A percentile compares a stretch with the other conserved stretches of the same genome.
phyloP scores from a whole-genome alignment of 257 asterid species.

The Linaria vulgaris region DNA sequence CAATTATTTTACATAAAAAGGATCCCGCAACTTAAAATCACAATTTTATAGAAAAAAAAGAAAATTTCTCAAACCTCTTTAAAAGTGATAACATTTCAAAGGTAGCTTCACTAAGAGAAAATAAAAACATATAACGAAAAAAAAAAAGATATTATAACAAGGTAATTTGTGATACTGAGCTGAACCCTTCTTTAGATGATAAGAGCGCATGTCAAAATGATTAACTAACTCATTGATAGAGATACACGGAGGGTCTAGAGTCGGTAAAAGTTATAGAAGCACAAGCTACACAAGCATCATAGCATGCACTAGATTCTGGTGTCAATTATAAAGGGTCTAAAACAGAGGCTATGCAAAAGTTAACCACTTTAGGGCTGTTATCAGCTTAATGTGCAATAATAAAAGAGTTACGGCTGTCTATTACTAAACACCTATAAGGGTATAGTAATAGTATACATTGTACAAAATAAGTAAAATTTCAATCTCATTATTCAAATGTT shows the following conservation, averaged over 20 bases:
- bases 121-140: too few species aligned
- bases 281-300: not conserved
- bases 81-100: not conserved
- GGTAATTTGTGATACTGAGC: not conserved
- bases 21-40: not conserved
- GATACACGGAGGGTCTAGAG: not conserved
- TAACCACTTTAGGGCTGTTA: too few species aligned
- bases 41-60: not conserved
- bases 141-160: too few species aligned
- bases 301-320: not conserved
- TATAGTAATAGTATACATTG: too few species aligned
- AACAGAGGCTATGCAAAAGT: slow-evolving; percentile 1
- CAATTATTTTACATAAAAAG: not conserved
- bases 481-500: slow-evolving; percentile 9
- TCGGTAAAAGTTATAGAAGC: not conserved
- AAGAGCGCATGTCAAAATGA: too few species aligned
- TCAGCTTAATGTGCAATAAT: too few species aligned
- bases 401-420: not conserved
- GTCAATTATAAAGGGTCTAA: not conserved
- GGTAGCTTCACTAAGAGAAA: too few species aligned
- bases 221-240: too few species aligned
- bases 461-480: too few species aligned
- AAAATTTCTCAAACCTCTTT: not conserved
- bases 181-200: too few species aligned
- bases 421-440: too few species aligned